Conservation (phyloP, 139 green algal species). For the Trebouxia sp. region DNA sequence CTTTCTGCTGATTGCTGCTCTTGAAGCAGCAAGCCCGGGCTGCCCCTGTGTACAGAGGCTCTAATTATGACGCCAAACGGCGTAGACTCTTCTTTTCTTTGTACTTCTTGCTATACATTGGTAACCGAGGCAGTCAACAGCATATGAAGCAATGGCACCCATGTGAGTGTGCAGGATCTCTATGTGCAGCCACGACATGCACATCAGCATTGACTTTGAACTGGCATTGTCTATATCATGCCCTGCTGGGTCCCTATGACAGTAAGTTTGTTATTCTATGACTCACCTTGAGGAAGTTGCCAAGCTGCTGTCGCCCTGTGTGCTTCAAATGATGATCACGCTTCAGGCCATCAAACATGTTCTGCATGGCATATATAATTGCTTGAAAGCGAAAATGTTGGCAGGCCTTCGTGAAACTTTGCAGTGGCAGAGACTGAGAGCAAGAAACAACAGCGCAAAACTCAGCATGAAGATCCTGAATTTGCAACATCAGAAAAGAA, state of each 20-base stretch:
- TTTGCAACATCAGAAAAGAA: background rate
- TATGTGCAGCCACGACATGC: background rate
- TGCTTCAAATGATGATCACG: slow-evolving; percentile 88
- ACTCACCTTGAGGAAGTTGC: slow-evolving; percentile 95
- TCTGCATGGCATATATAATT: slow-evolving; percentile 8
- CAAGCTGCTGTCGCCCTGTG: slow-evolving; percentile 87
- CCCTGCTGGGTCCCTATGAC: background rate
- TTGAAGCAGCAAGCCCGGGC: too few relatives aligned
- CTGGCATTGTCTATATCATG: background rate
- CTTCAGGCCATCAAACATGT: slow-evolving; percentile 69
- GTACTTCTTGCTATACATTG: too few relatives aligned
- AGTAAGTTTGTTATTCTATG: background rate
- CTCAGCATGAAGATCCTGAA: background rate
- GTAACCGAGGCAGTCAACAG: too few relatives aligned
- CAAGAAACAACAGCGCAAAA: background rate
- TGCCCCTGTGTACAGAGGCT: too few relatives aligned
- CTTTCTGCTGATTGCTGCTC: too few relatives aligned
- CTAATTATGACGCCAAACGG: too few relatives aligned
- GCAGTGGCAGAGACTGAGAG: background rate
- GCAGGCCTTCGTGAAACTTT: background rate
- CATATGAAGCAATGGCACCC: background rate
- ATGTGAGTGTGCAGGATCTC: background rate
- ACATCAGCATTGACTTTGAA: background rate
- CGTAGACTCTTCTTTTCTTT: too few relatives aligned
- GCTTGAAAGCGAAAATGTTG: background rate